Percentiles rank a stretch among this genome's conserved stretches.
phyloP scores from a whole-genome alignment of 2,329 filamentous ascomycete species.

The Alternaria metachromatica region DNA sequence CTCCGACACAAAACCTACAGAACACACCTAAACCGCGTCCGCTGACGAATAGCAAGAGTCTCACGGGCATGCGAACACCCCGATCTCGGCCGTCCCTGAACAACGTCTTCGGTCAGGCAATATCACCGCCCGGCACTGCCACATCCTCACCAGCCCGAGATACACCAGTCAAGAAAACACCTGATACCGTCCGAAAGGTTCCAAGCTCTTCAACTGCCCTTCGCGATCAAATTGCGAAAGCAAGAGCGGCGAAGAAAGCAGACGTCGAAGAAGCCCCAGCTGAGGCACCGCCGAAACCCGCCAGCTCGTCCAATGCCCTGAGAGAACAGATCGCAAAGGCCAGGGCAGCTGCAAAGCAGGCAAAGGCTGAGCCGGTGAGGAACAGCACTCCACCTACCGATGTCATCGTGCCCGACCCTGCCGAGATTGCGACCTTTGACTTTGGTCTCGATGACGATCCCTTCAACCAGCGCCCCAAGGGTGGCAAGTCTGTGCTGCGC shows the following conservation, averaged over 20 bases:
- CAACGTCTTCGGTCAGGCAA: constrained; percentile 45
- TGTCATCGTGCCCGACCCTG: constrained; percentile 40
- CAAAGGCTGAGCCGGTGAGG: constrained; percentile 30
- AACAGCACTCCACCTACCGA: constrained; percentile 39
- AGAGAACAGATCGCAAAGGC: constrained; percentile 94
- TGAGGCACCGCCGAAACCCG: constrained; percentile 44
- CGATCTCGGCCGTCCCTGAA: constrained; percentile 40
- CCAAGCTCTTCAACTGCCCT: constrained; percentile 79
- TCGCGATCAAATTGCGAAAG: constrained; percentile 90
- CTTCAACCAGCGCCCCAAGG: constrained; percentile 71
- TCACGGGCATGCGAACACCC: constrained; percentile 42
- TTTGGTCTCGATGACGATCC: constrained; percentile 70
- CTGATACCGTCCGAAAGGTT: constrained; percentile 46
- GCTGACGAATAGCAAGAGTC: constrained; percentile 45
- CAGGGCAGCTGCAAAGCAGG: constrained; percentile 70
- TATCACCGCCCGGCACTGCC: constrained; percentile 34
- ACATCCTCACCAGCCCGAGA: constrained; percentile 28
- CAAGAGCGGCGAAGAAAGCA: constrained; percentile 74
- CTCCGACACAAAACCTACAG: constrained; percentile 34
- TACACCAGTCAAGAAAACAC: constrained; percentile 40
- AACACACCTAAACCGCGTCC: constrained; percentile 39
- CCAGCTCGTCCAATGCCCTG: constrained; percentile 79
- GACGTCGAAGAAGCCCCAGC: constrained; percentile 11
- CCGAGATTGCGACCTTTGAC: constrained; percentile 56
- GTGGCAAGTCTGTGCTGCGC: constrained; percentile 71